A percentile compares a stretch with the other conserved stretches of the same genome.
phyloP scores from a whole-genome alignment of 306 rosid genomes.

The Medicago arabica region DNA sequence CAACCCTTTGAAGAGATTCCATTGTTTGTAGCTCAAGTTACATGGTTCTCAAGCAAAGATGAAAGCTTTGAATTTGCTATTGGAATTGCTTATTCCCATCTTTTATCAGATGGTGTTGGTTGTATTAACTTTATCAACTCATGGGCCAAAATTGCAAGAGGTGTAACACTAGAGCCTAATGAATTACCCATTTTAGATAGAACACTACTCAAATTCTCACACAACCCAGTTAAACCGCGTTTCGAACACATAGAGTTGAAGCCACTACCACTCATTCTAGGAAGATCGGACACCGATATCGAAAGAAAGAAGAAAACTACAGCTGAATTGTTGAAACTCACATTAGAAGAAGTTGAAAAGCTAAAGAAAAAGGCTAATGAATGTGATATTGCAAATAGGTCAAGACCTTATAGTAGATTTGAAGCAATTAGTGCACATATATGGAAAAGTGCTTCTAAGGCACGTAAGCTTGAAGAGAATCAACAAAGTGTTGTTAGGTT shows the following conservation, averaged over 20 bases:
- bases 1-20: slow-evolving; percentile 18
- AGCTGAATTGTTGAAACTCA: neutral
- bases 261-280: slow-evolving; percentile 26
- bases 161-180: neutral
- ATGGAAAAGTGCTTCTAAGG: slow-evolving; percentile 29
- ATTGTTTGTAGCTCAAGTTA: neutral
- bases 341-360: slow-evolving; percentile 7
- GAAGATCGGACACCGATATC: neutral
- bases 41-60: slow-evolving; percentile 1
- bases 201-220: slow-evolving; percentile 1
- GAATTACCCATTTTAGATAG: no score
- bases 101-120: neutral
- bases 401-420: slow-evolving; percentile 24
- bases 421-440: slow-evolving; percentile 32
- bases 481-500: neutral
- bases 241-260: slow-evolving; percentile 22
- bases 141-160: slow-evolving; percentile 35
- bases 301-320: slow-evolving; percentile 14
- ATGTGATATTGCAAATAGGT: neutral
- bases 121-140: neutral
- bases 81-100: neutral
- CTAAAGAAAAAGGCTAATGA: slow-evolving; percentile 16
- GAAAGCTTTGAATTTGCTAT: neutral
- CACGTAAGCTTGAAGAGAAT: neutral
- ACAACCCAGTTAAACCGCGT: neutral